Base-by-base conservation (phyloP, 768 basidiomycete species). In the Naganishia vaughanmartiniae region DNA sequence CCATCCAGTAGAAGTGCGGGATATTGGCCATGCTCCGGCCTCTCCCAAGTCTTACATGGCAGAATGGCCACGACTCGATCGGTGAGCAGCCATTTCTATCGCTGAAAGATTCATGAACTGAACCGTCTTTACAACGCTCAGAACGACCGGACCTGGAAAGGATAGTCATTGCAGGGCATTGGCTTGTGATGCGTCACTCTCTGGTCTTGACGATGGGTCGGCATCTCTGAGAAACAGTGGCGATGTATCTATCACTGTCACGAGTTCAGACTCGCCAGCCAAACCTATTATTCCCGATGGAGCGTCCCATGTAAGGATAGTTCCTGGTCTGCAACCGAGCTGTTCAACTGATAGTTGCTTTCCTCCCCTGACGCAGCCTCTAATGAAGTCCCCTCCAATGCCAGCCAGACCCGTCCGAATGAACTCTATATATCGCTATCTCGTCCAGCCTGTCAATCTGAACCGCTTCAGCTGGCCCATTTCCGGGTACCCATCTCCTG, bases 361-460 rank as follows among this genome's bases (percentile, higher is more conserved):
- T 10, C 11, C 34, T n/a, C 14, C 12, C 14, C 15, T 42, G 39
- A 6, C 17, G n/a, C 42, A 63, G 60, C 21, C 6, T 10, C 24
- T 24, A 12, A n/a, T 15, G 5, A 63, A 63, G 60, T 21, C 60
- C 9, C 60, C 39, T 17, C 24, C 42, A 14, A 26, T 30, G 39
- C 60, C 60, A 1, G 24, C 60, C 21, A 45, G 36, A 36, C 60
- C 60, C 39, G 60, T 63, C 19, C 60, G 60, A 11, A 70, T 70
- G 65, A 70, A 55, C 70, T 70, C 70, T 2, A 54, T 70, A 26
- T 66, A 70, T 31, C 57, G 54, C 12, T 67, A 69, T 21, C 57
- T 69, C 31, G 58, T 42, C 6, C 56, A 58, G 33, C 58, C 48
- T 65, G 33, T 46, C 69, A 66, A 70, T 46, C 66, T 36, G 46